These are phyloP conservation scores for Santalum album DNA, from an alignment of 164 flowering plant species.

Conservation along the genomic window DNA sequence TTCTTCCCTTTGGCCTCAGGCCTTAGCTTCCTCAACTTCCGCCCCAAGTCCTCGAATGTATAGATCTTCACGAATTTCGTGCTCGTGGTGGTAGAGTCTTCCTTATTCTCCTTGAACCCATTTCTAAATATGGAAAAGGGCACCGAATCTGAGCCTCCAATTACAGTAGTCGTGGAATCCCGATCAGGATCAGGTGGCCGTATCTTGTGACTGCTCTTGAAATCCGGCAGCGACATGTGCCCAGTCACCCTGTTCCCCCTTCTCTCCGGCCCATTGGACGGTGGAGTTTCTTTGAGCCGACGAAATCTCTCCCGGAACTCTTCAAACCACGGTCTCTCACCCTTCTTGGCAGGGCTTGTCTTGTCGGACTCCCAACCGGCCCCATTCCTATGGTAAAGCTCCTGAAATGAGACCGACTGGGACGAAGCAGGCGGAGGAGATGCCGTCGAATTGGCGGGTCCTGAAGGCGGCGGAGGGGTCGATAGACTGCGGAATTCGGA, in stretches of 20 bases:
- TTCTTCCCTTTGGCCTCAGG: slow-evolving; percentile 29
- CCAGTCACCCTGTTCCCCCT: slow-evolving; percentile 1
- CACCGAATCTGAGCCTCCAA: slow-evolving; percentile 21
- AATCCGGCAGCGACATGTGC: slow-evolving; percentile 14
- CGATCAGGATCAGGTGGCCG: slow-evolving; percentile 10
- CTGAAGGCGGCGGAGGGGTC: slow-evolving; percentile 16
- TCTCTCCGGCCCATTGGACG: neutral
- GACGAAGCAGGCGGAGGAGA: slow-evolving; percentile 7
- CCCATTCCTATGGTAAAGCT: slow-evolving; percentile 36
- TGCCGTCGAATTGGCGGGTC: neutral
- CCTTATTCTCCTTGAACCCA: slow-evolving; percentile 18
- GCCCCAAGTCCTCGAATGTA: slow-evolving; percentile 43
- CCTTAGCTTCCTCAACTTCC: slow-evolving; percentile 48
- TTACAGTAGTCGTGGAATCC: neutral
- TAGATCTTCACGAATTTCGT: slow-evolving; percentile 39
- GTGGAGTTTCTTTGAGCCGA: slow-evolving; percentile 10
- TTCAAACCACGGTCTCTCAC: slow-evolving; percentile 9
- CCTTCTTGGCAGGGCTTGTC: neutral
- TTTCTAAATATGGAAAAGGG: slow-evolving; percentile 23
- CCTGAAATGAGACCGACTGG: slow-evolving; percentile 30
- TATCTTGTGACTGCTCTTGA: slow-evolving; percentile 23
- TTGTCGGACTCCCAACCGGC: slow-evolving; percentile 8
- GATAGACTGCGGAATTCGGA: slow-evolving; percentile 41
- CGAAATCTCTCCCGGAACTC: slow-evolving; percentile 32
- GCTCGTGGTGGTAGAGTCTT: slow-evolving; percentile 12